These are phyloP conservation scores for Epichloe sp. DNA, from an alignment of 2,329 filamentous ascomycete species.

Conservation along the genomic window DNA sequence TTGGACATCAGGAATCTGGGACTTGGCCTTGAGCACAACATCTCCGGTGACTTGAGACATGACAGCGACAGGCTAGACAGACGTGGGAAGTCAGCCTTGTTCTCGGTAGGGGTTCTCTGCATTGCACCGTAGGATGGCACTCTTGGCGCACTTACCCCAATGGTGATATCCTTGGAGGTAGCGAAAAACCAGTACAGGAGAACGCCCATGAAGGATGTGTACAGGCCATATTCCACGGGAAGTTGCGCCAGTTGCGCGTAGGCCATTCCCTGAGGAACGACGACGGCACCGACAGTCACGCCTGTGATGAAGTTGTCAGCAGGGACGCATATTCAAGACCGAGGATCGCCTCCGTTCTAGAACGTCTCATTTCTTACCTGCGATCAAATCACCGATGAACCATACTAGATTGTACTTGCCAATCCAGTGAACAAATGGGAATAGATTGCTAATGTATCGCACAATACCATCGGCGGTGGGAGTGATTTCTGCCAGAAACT, in stretches of 20 bases:
- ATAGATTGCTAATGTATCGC: slow-evolving; percentile 27
- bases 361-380: slow-evolving; percentile 18
- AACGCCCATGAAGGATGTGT: slow-evolving; percentile 89
- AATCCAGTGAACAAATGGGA: slow-evolving; percentile 37
- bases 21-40: slow-evolving; percentile 28
- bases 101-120: background rate
- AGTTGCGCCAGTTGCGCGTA: slow-evolving; percentile 36
- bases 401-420: slow-evolving; percentile 35
- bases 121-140: background rate
- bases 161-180: slow-evolving; percentile 84
- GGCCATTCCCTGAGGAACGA: slow-evolving; percentile 42
- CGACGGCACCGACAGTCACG: slow-evolving; percentile 37
- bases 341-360: no score
- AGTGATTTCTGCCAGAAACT: slow-evolving; percentile 26
- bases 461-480: slow-evolving; percentile 19
- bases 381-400: slow-evolving; percentile 33
- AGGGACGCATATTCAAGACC: background rate
- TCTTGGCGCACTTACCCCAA: slow-evolving; percentile 46
- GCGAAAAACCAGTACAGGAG: slow-evolving; percentile 96
- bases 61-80: slow-evolving; percentile 35
- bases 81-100: slow-evolving; percentile 6
- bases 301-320: slow-evolving; percentile 16
- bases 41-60: slow-evolving; percentile 40
- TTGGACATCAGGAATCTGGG: slow-evolving; percentile 23
- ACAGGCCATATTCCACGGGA: slow-evolving; percentile 34